Evolutionary conservation across 169 alveolate species (phyloP).

Genomic region (Theileria equi): DNA sequence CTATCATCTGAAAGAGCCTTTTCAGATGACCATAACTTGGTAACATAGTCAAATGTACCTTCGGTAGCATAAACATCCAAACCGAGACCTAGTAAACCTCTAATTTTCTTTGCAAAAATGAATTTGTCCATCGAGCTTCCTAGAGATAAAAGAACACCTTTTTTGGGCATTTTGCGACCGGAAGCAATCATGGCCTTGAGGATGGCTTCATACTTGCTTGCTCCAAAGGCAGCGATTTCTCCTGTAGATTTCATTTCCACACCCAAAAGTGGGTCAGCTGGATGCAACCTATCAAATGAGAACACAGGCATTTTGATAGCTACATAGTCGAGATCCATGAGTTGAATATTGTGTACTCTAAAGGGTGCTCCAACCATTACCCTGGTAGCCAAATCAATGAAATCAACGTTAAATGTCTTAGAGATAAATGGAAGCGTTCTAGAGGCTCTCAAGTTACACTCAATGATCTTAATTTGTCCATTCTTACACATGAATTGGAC

Average conservation of each 20-base stretch:
- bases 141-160: slow-evolving; percentile 63
- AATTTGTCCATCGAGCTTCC: slow-evolving; percentile 67
- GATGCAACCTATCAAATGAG: slow-evolving; percentile 80
- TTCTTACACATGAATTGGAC: slow-evolving; percentile 86
- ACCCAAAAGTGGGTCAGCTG: slow-evolving; percentile 84
- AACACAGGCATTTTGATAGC: slow-evolving; percentile 85
- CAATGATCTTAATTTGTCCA: slow-evolving; percentile 83
- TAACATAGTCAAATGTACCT: slow-evolving; percentile 64
- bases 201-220: slow-evolving; percentile 82
- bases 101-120: slow-evolving; percentile 64
- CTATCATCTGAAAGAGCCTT: background rate
- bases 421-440: slow-evolving; percentile 86
- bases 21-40: slow-evolving; percentile 14
- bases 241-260: slow-evolving; percentile 89
- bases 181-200: slow-evolving; percentile 83
- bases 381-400: slow-evolving; percentile 84
- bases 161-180: slow-evolving; percentile 75
- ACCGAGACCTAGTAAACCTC: slow-evolving; percentile 63
- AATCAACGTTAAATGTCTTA: slow-evolving; percentile 77
- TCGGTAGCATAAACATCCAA: slow-evolving; percentile 73
- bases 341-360: slow-evolving; percentile 70
- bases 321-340: slow-evolving; percentile 82
- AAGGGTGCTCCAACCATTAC: slow-evolving; percentile 79
- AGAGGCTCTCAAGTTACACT: slow-evolving; percentile 86
- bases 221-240: slow-evolving; percentile 81